These are phyloP conservation scores for Daldinia caldariorum DNA, from an alignment of 495 filamentous ascomycete species.

Conservation along the genomic window DNA sequence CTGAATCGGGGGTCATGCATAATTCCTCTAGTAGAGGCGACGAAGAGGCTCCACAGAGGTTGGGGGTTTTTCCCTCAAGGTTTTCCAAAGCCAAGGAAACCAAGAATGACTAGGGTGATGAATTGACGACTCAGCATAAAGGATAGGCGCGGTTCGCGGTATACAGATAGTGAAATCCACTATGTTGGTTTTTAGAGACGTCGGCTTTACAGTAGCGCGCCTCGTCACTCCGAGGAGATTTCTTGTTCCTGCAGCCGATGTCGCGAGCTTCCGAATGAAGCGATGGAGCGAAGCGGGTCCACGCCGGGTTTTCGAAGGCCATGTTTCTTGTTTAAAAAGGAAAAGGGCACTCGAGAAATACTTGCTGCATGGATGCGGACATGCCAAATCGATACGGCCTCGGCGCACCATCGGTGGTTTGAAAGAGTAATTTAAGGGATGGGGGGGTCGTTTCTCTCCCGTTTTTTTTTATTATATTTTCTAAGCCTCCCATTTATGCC, in stretches of 20 bases:
- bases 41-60: slow-evolving; percentile 37
- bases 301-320: slow-evolving; percentile 21
- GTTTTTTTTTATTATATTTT: not conserved
- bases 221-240: slow-evolving; percentile 24
- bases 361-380: slow-evolving; percentile 11
- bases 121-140: slow-evolving; percentile 16
- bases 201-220: slow-evolving; percentile 21
- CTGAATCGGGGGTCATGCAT: slow-evolving; percentile 22
- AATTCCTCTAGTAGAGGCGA: slow-evolving; percentile 23
- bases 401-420: slow-evolving; percentile 29
- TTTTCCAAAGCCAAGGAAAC: slow-evolving; percentile 13
- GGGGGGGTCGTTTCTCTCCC: not conserved
- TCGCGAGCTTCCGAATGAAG: slow-evolving; percentile 30
- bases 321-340: slow-evolving; percentile 17
- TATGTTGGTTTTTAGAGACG: slow-evolving; percentile 11
- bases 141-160: slow-evolving; percentile 24
- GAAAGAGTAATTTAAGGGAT: slow-evolving; percentile 1
- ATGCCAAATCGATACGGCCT: slow-evolving; percentile 19
- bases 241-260: slow-evolving; percentile 45
- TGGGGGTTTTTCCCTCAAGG: slow-evolving; percentile 8
- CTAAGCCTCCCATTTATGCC: not conserved
- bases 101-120: slow-evolving; percentile 23
- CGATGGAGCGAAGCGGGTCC: slow-evolving; percentile 29
- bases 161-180: slow-evolving; percentile 10
- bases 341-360: slow-evolving; percentile 9